These are phyloP conservation scores for Umbellularia californica DNA, from an alignment of 164 flowering plant genomes.

Conservation along the genomic window DNA sequence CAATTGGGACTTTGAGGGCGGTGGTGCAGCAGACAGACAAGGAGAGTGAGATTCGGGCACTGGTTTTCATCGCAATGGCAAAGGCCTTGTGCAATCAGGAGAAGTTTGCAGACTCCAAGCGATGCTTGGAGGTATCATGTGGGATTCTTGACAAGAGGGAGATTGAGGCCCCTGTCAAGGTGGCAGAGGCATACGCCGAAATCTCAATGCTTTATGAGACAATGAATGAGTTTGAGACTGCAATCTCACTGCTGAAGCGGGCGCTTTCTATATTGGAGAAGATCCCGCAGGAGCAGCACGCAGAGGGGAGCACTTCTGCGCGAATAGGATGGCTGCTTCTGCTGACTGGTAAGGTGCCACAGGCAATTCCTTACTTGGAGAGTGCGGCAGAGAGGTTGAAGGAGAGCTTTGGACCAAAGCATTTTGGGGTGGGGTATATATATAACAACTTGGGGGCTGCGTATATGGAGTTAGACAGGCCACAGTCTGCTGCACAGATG, in stretches of 20 bases:
- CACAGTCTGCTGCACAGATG: constrained; percentile 88
- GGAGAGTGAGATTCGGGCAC: constrained; percentile 71
- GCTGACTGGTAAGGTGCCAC: constrained; percentile 70
- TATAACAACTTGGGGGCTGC: constrained; percentile 94
- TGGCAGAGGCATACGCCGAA: constrained; percentile 78
- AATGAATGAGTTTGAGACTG: constrained; percentile 83
- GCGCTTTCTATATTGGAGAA: constrained; percentile 61
- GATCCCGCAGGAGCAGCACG: constrained; percentile 76
- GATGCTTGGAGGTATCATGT: constrained; percentile 68
- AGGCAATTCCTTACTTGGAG: constrained; percentile 86
- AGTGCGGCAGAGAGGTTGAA: constrained; percentile 73
- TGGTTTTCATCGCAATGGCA: constrained; percentile 67
- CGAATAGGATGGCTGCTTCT: constrained; percentile 83
- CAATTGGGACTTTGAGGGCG: constrained; percentile 56
- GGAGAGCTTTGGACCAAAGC: constrained; percentile 86
- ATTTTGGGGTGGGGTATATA: constrained; percentile 87
- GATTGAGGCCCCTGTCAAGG: constrained; percentile 41
- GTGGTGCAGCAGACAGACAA: constrained; percentile 69
- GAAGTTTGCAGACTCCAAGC: constrained; percentile 57
- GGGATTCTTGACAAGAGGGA: constrained; percentile 72
- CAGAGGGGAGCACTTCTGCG: constrained; percentile 74
- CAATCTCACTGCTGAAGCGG: constrained; percentile 70
- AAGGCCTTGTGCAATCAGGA: constrained; percentile 73
- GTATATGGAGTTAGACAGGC: constrained; percentile 80
- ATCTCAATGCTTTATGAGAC: constrained; percentile 76